Conservation (phyloP, 78 protist species). For the Monocercomonoides exilis region DNA sequence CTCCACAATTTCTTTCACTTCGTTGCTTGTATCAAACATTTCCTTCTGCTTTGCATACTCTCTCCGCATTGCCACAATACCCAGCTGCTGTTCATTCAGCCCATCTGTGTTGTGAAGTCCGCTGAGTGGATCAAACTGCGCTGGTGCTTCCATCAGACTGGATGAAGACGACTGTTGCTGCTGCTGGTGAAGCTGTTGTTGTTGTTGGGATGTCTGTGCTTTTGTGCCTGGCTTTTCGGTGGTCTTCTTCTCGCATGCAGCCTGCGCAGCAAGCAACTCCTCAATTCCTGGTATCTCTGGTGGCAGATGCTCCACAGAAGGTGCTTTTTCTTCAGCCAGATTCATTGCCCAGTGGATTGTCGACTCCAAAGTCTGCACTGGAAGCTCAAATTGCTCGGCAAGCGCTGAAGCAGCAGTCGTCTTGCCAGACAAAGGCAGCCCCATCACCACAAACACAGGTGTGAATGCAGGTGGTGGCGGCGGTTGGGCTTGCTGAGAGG, state of each 20-base stretch:
- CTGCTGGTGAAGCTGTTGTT: not conserved
- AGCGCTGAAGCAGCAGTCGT: not conserved
- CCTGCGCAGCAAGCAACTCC: too few relatives aligned
- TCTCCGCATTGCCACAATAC: not conserved
- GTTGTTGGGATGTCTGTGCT: not conserved
- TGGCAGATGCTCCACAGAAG: too few relatives aligned
- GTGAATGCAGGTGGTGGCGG: not conserved
- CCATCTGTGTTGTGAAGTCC: not conserved
- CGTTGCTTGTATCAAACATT: not conserved
- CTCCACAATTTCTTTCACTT: not conserved
- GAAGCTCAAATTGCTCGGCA: not conserved
- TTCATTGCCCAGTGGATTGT: too few relatives aligned
- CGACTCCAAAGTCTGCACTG: too few relatives aligned
- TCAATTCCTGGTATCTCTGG: too few relatives aligned
- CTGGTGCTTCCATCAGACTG: too few relatives aligned
- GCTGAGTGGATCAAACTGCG: not conserved
- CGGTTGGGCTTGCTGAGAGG: not conserved
- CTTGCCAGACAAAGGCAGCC: not conserved
- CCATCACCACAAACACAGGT: not conserved
- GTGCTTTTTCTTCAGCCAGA: too few relatives aligned
- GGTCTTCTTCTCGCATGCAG: too few relatives aligned
- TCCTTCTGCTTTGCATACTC: not conserved
- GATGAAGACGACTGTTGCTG: too few relatives aligned
- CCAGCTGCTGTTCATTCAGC: not conserved
- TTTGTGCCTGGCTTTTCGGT: too few relatives aligned